Conservation (phyloP, 2,329 filamentous ascomycete genomes). For the Fusarium acutatum region DNA sequence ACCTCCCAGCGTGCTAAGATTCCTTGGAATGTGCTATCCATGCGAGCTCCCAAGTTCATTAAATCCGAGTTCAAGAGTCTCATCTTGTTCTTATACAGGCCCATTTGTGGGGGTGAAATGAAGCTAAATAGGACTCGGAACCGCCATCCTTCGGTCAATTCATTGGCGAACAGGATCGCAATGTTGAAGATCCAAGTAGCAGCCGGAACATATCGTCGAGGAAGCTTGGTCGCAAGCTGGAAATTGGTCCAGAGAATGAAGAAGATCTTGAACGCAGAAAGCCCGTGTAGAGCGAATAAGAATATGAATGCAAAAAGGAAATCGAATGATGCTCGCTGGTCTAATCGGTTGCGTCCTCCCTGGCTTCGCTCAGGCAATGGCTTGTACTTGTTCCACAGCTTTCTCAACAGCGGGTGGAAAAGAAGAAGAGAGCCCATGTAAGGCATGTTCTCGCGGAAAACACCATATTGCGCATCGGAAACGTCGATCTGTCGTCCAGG, state of each 20-base stretch:
- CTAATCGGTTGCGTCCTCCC: conserved; percentile 65
- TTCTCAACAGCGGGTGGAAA: conserved; percentile 81
- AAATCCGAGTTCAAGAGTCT: conserved; percentile 51
- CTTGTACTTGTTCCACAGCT: conserved; percentile 69
- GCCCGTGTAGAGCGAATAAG: conserved; percentile 80
- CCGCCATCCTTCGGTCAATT: conserved; percentile 80
- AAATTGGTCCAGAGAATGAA: conserved; percentile 85
- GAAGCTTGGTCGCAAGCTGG: conserved; percentile 76
- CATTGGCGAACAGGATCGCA: conserved; percentile 85
- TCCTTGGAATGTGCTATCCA: conserved; percentile 79
- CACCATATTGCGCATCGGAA: conserved; percentile 86
- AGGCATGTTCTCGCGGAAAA: conserved; percentile 86
- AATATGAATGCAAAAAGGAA: conserved; percentile 82
- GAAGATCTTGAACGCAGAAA: conserved; percentile 85
- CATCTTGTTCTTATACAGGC: conserved; percentile 40
- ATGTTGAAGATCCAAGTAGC: conserved; percentile 94
- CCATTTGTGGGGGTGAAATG: conserved; percentile 50
- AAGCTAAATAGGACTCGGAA: conserved; percentile 69
- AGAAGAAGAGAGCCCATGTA: conserved; percentile 78
- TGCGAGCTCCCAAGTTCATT: conserved; percentile 70
- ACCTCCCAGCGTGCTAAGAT: conserved; percentile 94
- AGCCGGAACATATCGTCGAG: conserved; percentile 73
- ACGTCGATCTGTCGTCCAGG: conserved; percentile 91
- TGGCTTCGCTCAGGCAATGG: conserved; percentile 48
- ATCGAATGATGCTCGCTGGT: conserved; percentile 83